These are phyloP conservation scores for Emericellopsis terricola DNA, from an alignment of 495 filamentous ascomycete genomes.

Conservation along the genomic window DNA sequence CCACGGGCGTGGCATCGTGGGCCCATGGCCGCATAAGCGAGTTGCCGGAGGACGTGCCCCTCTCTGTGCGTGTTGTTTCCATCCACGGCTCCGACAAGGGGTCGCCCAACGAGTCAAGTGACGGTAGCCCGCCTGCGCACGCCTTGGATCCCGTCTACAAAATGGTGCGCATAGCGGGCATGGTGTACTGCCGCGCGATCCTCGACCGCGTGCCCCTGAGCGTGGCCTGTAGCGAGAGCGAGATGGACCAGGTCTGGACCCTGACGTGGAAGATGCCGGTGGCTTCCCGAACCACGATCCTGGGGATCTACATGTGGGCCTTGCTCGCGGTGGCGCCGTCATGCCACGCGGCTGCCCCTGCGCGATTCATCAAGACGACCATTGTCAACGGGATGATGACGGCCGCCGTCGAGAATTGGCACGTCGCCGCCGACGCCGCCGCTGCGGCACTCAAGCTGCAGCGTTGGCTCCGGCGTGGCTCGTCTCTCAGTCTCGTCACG, in stretches of 20 bases:
- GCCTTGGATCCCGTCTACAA: conserved; percentile 15
- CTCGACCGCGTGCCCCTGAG: conserved; percentile 12
- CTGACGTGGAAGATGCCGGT: conserved; percentile 17
- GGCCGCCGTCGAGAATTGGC: conserved; percentile 20
- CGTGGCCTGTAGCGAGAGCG: conserved; percentile 5
- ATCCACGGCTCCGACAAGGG: not conserved
- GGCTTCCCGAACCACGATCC: conserved; percentile 10
- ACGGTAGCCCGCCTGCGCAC: not conserved
- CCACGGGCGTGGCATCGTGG: conserved; percentile 14
- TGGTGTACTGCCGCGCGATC: conserved; percentile 17
- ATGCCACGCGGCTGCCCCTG: conserved; percentile 8
- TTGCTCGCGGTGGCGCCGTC: conserved; percentile 9
- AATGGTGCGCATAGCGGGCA: conserved; percentile 12
- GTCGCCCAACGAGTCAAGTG: not conserved
- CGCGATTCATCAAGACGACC: conserved; percentile 16
- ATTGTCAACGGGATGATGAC: conserved; percentile 13
- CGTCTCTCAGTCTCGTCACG: not conserved
- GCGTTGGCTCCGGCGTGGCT: conserved; percentile 9
- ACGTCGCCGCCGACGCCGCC: conserved; percentile 10
- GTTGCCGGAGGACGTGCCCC: conserved; percentile 9
- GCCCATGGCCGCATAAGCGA: conserved; percentile 12
- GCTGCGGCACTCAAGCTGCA: conserved; percentile 10
- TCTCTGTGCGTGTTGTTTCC: conserved; percentile 1
- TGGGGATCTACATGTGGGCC: conserved; percentile 19
- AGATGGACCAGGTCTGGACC: conserved; percentile 16